Evolutionary conservation across 768 basidiomycete genomes (phyloP).

Genomic region (Kwoniella sp.): DNA sequence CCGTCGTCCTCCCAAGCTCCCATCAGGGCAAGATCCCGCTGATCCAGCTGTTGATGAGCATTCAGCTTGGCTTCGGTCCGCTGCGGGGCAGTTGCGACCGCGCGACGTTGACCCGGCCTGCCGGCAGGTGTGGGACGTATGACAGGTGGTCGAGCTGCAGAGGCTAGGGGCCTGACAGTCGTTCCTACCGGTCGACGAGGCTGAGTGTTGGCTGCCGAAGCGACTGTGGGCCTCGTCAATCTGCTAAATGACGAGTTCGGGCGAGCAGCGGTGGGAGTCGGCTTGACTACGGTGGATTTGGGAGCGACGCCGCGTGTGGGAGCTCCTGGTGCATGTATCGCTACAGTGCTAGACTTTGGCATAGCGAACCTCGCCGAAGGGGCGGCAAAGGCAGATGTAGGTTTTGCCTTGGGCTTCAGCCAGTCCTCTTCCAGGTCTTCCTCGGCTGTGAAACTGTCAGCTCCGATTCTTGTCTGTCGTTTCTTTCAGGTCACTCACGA

Average conservation of each 20-base stretch:
- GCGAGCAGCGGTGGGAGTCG: not conserved
- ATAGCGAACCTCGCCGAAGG: no score
- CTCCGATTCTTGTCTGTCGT: not conserved
- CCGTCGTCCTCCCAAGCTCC: not conserved
- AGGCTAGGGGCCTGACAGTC: not conserved
- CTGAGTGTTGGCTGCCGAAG: no score
- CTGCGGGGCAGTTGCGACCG: no score
- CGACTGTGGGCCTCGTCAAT: not conserved
- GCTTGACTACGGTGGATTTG: not conserved
- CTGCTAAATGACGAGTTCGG: no score
- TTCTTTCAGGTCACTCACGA: not conserved
- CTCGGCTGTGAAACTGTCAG: not conserved
- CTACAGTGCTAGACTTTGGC: no score
- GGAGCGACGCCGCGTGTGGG: not conserved
- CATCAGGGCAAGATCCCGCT: not conserved
- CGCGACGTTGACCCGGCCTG: not conserved
- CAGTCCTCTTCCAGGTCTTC: slow-evolving; percentile 16
- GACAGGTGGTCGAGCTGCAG: slow-evolving; percentile 8
- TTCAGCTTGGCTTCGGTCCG: not conserved
- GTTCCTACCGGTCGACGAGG: not conserved
- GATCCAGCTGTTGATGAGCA: not conserved
- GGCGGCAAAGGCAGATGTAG: no score
- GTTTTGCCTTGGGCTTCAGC: slow-evolving; percentile 7
- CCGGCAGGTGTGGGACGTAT: not conserved
- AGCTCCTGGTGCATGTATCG: not conserved